Evolutionary conservation across 148 eudicot genomes (phyloP), one percentile per base, ranked within the genome.

Genomic region (Heliosperma pusillum): DNA sequence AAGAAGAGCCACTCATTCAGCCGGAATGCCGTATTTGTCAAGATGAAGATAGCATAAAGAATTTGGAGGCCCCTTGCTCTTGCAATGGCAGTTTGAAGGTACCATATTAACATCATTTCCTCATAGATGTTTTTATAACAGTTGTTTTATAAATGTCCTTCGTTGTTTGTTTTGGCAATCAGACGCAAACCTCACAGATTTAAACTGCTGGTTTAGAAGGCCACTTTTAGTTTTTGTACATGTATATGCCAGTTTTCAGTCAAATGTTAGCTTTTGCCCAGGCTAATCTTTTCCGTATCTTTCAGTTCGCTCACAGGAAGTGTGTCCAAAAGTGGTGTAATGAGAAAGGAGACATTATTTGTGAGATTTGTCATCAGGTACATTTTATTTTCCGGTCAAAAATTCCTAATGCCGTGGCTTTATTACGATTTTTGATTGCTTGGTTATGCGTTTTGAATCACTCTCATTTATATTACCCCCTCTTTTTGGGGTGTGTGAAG

Each of bases 321-420:
- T 92, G 97, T 74, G 92, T 90, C 74, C 97, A 92, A 70, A 77
- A 78, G 53, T 92, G 97, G 95, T 90, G 94, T 82, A 81, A 88
- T 77, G 97, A 92, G 89, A 92, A 92, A 77, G 89, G 94, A 69
- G 91, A 92, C 76, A 83, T 76, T 64, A 89, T 74, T 71, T 92
- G 97, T 81, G 97, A 92, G 85, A 92, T 92, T 40, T 92, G 97
- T 85, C 88, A 87, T 84, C 90, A 92, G 94, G 97, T 92, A 79
- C 63, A 74, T 26, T 33, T 72, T 71, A 22, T 63, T 67, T 44
- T 30, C 70, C 25, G 13, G 11, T 61, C 30, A 53, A 21, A 30
- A 29, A 75, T 26, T 20, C 10, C 69, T 21, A 30, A 9, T 24
- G 57, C n/a, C 69, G 55, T 36, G 42, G 42, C 56, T 12, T 64